These are phyloP conservation scores for Laguncularia racemosa DNA, from an alignment of 345 rosid species.

Conservation along the genomic window DNA sequence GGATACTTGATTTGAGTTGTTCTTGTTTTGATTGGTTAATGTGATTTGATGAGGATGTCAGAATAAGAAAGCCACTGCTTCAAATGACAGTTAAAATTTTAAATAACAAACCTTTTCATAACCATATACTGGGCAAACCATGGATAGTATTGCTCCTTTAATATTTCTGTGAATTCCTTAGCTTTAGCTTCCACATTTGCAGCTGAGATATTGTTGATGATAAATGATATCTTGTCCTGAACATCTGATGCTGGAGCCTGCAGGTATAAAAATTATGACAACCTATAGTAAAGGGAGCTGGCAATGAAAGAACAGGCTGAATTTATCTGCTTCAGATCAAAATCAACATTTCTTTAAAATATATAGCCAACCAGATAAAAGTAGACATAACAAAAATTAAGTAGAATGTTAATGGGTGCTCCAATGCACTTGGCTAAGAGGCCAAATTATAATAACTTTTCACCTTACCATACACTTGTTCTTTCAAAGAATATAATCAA, in stretches of 20 bases:
- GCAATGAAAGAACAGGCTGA: too few species aligned
- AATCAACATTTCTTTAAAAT: too few species aligned
- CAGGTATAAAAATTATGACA: constrained; percentile 5
- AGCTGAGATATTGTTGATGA: constrained; percentile 75
- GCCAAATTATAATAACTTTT: too few species aligned
- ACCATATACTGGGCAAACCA: constrained; percentile 99
- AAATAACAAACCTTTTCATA: constrained; percentile 71
- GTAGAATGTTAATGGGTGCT: too few species aligned
- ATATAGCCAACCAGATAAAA: too few species aligned
- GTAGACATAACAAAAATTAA: too few species aligned
- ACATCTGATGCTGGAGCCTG: constrained; percentile 82
- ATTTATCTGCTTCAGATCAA: too few species aligned
- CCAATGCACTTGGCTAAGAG: too few species aligned
- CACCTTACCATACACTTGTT: too few species aligned
- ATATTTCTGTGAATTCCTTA: constrained; percentile 75
- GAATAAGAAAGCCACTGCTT: neutral
- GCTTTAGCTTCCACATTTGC: constrained; percentile 76
- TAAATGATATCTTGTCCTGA: constrained; percentile 89
- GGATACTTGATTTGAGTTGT: too few species aligned
- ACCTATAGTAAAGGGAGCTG: neutral
- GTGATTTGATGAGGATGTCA: neutral
- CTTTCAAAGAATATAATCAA: too few species aligned
- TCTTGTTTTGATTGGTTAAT: neutral
- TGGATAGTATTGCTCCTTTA: constrained; percentile 73
- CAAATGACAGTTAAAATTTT: constrained; percentile 1